Conservation (phyloP, 768 basidiomycete genomes). For the Tulasnella calospora region DNA sequence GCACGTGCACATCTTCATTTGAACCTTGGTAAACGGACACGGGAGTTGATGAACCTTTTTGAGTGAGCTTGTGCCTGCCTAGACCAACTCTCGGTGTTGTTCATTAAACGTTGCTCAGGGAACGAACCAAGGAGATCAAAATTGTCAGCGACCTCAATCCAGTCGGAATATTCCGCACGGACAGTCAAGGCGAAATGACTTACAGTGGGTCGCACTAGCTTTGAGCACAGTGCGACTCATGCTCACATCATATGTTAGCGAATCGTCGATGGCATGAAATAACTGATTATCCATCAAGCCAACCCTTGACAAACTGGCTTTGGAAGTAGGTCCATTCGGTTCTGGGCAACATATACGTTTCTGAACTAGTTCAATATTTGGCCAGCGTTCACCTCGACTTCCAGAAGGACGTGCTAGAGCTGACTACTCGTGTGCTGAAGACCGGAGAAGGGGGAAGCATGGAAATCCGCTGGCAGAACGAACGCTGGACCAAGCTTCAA, state of each 20-base stretch:
- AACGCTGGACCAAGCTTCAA: slow-evolving; percentile 29
- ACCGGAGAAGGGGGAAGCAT: slow-evolving; percentile 19
- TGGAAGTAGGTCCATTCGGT: slow-evolving; percentile 3
- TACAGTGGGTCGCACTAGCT: slow-evolving; percentile 3
- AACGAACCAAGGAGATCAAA: slow-evolving; percentile 34
- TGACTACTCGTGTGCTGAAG: slow-evolving; percentile 22
- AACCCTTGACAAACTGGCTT: slow-evolving; percentile 13
- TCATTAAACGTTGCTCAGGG: slow-evolving; percentile 25
- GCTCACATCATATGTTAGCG: neutral
- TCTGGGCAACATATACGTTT: neutral
- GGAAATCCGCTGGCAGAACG: slow-evolving; percentile 30
- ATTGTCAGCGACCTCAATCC: slow-evolving; percentile 37
- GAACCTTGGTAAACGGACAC: slow-evolving; percentile 39
- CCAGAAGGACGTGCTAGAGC: neutral
- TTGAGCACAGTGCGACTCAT: neutral
- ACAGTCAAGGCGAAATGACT: slow-evolving; percentile 19
- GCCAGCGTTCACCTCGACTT: slow-evolving; percentile 27
- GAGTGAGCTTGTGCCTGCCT: neutral
- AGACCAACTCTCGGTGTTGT: neutral
- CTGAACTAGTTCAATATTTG: neutral
- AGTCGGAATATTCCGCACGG: slow-evolving; percentile 34
- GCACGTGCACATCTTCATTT: slow-evolving; percentile 41
- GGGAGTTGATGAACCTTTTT: slow-evolving; percentile 27
- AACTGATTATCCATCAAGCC: slow-evolving; percentile 19
- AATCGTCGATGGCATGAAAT: slow-evolving; percentile 25